Evolutionary conservation across 306 rosid genomes (phyloP).

Genomic region (Acacia melanoxylon): DNA sequence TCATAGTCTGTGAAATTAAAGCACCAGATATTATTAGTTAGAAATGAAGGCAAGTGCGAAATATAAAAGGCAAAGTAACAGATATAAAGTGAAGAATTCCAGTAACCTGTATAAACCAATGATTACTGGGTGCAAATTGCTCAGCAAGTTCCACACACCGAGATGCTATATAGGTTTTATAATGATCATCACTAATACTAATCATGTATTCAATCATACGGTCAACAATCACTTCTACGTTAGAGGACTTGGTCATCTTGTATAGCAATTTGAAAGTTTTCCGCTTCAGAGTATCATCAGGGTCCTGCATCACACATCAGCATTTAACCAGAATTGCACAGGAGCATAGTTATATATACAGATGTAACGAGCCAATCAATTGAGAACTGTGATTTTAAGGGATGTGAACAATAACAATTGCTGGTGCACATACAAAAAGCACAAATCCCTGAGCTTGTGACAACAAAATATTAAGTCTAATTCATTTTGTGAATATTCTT

Average conservation of each 20-base stretch:
- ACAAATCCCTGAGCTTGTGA: background rate
- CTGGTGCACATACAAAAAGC: background rate
- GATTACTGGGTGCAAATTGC: constrained; percentile 96
- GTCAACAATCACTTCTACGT: constrained; percentile 96
- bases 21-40: constrained; percentile 19
- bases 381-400: background rate
- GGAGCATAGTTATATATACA: constrained; percentile 9
- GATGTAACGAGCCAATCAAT: constrained; percentile 12
- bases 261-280: constrained; percentile 87
- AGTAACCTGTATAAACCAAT: constrained; percentile 97
- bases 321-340: constrained; percentile 26
- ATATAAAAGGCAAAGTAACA: constrained; percentile 17
- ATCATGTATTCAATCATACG: constrained; percentile 95
- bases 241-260: constrained; percentile 96
- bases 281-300: constrained; percentile 94
- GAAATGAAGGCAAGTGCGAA: background rate
- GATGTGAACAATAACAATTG: background rate
- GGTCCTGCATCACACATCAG: constrained; percentile 65
- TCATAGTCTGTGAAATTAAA: constrained; percentile 74
- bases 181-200: constrained; percentile 84
- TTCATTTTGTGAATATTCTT: background rate
- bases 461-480: constrained; percentile 14
- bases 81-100: constrained; percentile 8
- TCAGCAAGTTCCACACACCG: constrained; percentile 97
- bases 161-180: constrained; percentile 91